phyloP scores from a whole-genome alignment of 2,329 filamentous ascomycete species.

The Bipolaris oryzae region DNA sequence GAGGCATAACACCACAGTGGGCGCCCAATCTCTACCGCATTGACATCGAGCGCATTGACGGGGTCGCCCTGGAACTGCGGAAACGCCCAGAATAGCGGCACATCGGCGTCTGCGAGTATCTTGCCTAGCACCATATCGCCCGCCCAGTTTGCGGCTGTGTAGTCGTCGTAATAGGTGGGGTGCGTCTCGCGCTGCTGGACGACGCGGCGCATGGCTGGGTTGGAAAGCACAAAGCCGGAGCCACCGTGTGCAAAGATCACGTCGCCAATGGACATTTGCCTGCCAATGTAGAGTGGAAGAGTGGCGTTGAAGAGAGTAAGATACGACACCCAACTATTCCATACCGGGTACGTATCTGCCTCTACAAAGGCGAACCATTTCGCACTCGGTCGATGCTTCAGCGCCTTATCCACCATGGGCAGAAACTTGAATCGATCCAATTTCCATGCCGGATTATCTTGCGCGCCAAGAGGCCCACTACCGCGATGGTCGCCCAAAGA shows the following conservation, averaged over 20 bases:
- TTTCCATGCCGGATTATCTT: slow-evolving; percentile 27
- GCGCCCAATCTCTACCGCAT: slow-evolving; percentile 23
- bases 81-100: slow-evolving; percentile 24
- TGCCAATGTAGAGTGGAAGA: slow-evolving; percentile 58
- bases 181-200: slow-evolving; percentile 46
- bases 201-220: slow-evolving; percentile 52
- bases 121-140: slow-evolving; percentile 59
- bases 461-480: slow-evolving; percentile 11
- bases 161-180: slow-evolving; percentile 50
- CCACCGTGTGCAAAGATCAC: slow-evolving; percentile 61
- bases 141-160: slow-evolving; percentile 56
- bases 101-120: slow-evolving; percentile 51
- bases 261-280: slow-evolving; percentile 58
- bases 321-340: slow-evolving; percentile 59
- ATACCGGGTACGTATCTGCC: slow-evolving; percentile 62
- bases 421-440: slow-evolving; percentile 46
- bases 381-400: slow-evolving; percentile 48
- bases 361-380: slow-evolving; percentile 66
- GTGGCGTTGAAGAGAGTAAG: slow-evolving; percentile 56
- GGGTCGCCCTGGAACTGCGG: slow-evolving; percentile 32
- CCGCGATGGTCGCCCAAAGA: slow-evolving; percentile 15
- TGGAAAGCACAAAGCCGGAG: slow-evolving; percentile 58
- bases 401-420: slow-evolving; percentile 38
- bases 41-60: slow-evolving; percentile 31
- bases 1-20: slow-evolving; percentile 58